Conservation (phyloP, 176 grass and related monocot species). For the Oryza officinalis region DNA sequence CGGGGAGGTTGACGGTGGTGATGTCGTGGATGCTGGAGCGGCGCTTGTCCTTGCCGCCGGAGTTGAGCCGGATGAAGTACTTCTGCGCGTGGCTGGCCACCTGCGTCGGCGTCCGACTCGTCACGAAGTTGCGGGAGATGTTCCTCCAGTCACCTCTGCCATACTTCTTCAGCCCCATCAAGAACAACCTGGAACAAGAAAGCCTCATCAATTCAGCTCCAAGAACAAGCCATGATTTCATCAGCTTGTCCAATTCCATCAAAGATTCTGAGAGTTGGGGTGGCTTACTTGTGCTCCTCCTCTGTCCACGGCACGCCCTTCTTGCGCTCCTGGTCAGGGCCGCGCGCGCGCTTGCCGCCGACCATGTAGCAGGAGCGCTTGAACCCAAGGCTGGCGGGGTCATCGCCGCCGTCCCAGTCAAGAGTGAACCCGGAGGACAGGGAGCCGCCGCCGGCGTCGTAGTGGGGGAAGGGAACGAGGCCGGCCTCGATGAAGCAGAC, state of each 20-base stretch:
- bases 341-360: slow-evolving; percentile 65
- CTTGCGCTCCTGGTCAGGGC: slow-evolving; percentile 84
- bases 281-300: slow-evolving; percentile 89
- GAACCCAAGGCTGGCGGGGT: slow-evolving; percentile 34
- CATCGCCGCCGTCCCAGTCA: slow-evolving; percentile 59
- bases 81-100: slow-evolving; percentile 99
- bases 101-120: slow-evolving; percentile 86
- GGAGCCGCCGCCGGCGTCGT: slow-evolving; percentile 22
- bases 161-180: slow-evolving; percentile 90
- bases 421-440: slow-evolving; percentile 54
- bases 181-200: slow-evolving; percentile 55
- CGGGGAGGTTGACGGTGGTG: slow-evolving; percentile 88
- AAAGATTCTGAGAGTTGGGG: background rate
- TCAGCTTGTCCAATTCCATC: background rate
- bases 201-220: background rate
- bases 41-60: slow-evolving; percentile 95
- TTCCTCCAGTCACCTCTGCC: slow-evolving; percentile 97
- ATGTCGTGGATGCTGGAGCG: slow-evolving; percentile 99
- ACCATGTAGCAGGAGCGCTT: slow-evolving; percentile 65
- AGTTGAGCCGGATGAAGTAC: slow-evolving; percentile 97
- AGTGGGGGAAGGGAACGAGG: slow-evolving; percentile 68
- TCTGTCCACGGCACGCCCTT: slow-evolving; percentile 98
- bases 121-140: slow-evolving; percentile 96
- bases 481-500: slow-evolving; percentile 86
- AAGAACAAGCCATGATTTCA: background rate